Evolutionary conservation across 331 rosid species (phyloP).

Genomic region (Quercus tomentella): DNA sequence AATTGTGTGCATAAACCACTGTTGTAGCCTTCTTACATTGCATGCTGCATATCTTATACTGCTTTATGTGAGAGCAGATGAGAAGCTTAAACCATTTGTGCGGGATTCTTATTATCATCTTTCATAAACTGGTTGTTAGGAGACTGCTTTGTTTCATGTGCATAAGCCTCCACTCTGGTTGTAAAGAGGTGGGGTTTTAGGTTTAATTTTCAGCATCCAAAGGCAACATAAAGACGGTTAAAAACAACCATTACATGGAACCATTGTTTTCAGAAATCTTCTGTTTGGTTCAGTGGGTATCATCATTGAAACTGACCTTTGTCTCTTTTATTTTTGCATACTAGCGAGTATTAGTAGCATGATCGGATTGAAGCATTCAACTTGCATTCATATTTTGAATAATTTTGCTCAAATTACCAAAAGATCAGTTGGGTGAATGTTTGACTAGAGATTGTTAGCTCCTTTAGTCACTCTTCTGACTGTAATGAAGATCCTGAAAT

Average conservation of each 20-base stretch:
- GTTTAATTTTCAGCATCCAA: neutral
- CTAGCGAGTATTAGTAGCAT: neutral
- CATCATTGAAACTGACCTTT: neutral
- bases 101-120: neutral
- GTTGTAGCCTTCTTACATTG: neutral
- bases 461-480: slow-evolving; percentile 32
- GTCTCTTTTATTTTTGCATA: neutral
- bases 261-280: neutral
- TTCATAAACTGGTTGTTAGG: neutral
- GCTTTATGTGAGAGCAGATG: neutral
- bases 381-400: neutral
- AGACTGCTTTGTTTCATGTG: neutral
- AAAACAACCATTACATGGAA: neutral
- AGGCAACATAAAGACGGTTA: neutral
- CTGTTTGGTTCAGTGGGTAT: neutral
- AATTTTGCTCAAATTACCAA: neutral
- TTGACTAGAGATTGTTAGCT: neutral
- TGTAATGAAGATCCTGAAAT: slow-evolving; percentile 61
- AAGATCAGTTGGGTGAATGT: neutral
- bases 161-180: neutral
- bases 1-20: neutral
- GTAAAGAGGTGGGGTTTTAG: neutral
- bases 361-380: neutral
- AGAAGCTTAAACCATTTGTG: neutral
- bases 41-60: neutral